Evolutionary conservation across 2,329 filamentous ascomycete genomes (phyloP), one percentile per base, ranked within the genome.

Genomic region (Zasmidium angulare): DNA sequence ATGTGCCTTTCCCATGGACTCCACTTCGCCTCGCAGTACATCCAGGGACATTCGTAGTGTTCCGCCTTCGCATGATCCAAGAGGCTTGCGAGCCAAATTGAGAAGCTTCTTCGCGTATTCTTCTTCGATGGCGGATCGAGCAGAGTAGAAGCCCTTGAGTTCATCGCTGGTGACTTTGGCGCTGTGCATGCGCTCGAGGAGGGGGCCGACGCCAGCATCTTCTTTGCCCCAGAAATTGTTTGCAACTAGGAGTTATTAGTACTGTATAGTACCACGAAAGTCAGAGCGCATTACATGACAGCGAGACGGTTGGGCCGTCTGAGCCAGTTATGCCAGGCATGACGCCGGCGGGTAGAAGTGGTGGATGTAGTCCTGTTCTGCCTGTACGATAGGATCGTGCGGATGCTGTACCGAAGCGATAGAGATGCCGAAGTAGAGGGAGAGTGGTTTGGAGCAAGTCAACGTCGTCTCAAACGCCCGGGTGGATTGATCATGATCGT

Each of bases 211-310:
- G 74, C 95, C 96, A 53, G 93, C 95, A 82, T 99, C 95, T 75
- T 98, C 93, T 82, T 96, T 98, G 65, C 95, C 95, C 95, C 95
- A 99, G 77, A 99, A 99, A 76, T 99, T 99, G 80, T 99, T 99
- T 71, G 95, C 93, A 80, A 99, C 93, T 93, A 66, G 12, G 2
- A n/a, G 12, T 10, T 47, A 67, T 79, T 59, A 78, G 77, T 63
- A n/a, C n/a, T n/a, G n/a, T n/a, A 64, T 52, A 19, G 55, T n/a
- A 14, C 55, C 40, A 59, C 56, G 60, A 11, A 36, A 12, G 31
- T 21, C 6, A 17, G n/a, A 29, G 3, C 12, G 4, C 20, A 69
- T 21, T 69, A 74, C 72, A 75, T 50, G 72, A 74, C 14, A 75
- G 68, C 48, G 72, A 73, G 63, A 75, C 72, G 56, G 71, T 67